Percentiles rank a stretch among this genome's conserved stretches.
Evolutionary conservation across 257 asterid genomes (phyloP).

Genomic region (Orobanche coerulescens): DNA sequence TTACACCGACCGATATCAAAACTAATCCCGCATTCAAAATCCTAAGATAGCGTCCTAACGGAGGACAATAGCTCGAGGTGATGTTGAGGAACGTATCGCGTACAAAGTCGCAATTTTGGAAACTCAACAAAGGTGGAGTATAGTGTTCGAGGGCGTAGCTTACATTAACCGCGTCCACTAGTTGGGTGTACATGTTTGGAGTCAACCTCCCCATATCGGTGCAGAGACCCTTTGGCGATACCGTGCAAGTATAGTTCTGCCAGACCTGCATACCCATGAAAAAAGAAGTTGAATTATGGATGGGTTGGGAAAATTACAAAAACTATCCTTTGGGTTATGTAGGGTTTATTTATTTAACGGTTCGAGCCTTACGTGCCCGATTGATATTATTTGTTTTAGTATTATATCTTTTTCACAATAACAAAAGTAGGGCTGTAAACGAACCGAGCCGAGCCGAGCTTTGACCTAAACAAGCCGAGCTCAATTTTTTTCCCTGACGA

Average conservation of each 20-base stretch:
- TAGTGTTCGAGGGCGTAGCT: slow-evolving; percentile 83
- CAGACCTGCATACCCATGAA: slow-evolving; percentile 29
- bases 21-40: slow-evolving; percentile 65
- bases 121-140: slow-evolving; percentile 60
- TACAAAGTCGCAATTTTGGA: slow-evolving; percentile 85
- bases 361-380: too few species aligned
- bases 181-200: slow-evolving; percentile 28
- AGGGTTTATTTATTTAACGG: too few species aligned
- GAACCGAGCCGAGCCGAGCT: too few species aligned
- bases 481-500: too few species aligned
- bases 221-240: slow-evolving; percentile 27
- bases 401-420: too few species aligned
- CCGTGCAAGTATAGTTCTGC: slow-evolving; percentile 32
- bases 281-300: background rate
- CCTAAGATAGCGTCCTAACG: slow-evolving; percentile 52
- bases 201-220: slow-evolving; percentile 33
- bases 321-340: too few species aligned
- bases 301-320: too few species aligned
- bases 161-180: slow-evolving; percentile 55
- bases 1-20: slow-evolving; percentile 75
- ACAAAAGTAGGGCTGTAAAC: too few species aligned
- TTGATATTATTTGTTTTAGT: too few species aligned
- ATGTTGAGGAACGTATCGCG: slow-evolving; percentile 77
- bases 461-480: too few species aligned
- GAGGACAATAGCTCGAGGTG: slow-evolving; percentile 61